phyloP scores from a whole-genome alignment of 2,329 filamentous ascomycete genomes.

The Aspergillus tamarii region DNA sequence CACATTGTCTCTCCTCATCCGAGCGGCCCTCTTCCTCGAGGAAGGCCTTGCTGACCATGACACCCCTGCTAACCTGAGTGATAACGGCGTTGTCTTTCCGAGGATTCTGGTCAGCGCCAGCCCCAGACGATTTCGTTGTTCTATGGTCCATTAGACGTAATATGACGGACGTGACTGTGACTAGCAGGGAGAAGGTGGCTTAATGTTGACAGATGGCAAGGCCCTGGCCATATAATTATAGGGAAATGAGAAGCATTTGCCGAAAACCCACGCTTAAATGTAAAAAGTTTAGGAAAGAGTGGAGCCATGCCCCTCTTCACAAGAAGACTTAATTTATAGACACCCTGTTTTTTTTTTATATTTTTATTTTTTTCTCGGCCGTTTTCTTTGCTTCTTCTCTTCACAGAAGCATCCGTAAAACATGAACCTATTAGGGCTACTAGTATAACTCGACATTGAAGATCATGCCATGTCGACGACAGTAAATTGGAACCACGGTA shows the following conservation, averaged over 20 bases:
- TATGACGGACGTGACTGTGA: not conserved
- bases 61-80: not conserved
- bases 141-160: not conserved
- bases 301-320: not conserved
- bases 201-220: not conserved
- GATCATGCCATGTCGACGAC: not conserved
- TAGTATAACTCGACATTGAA: not conserved
- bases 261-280: not conserved
- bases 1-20: constrained; percentile 1
- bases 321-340: not conserved
- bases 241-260: too few relatives aligned
- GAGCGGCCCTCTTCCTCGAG: not conserved
- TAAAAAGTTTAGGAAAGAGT: not conserved
- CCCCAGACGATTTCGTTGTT: not conserved
- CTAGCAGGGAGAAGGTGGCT: not conserved
- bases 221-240: not conserved
- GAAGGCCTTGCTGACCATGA: not conserved
- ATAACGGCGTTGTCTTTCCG: not conserved
- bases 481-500: not conserved
- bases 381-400: not conserved
- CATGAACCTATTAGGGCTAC: not conserved
- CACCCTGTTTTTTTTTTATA: not conserved
- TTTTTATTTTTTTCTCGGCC: not conserved
- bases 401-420: not conserved
- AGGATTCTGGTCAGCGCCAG: not conserved